A percentile compares a stretch with the other conserved stretches of the same genome.
Conservation (phyloP, 352 stramenopile genomes). For the Sclerospora graminicola region DNA sequence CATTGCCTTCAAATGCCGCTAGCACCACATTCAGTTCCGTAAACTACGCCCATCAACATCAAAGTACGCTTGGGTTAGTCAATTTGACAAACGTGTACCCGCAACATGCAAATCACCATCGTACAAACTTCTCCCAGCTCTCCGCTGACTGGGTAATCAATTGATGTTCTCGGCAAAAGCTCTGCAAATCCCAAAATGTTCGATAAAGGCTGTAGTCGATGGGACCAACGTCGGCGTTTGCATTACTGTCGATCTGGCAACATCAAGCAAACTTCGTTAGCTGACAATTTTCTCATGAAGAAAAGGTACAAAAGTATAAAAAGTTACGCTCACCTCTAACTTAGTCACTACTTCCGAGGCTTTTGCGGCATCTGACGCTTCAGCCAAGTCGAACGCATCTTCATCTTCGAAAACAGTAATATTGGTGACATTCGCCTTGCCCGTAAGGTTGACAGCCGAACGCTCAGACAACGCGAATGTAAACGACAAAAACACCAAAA, state of each 20-base stretch:
- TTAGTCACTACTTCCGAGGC: conserved; percentile 13
- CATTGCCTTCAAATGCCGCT: conserved; percentile 76
- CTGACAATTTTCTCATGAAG: neutral
- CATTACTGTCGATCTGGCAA: conserved; percentile 41
- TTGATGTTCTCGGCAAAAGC: conserved; percentile 73
- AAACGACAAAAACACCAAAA: conserved; percentile 81
- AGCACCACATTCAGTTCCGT: conserved; percentile 70
- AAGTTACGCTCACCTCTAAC: conserved; percentile 16
- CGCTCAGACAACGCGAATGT: conserved; percentile 78
- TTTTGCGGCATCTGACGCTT: conserved; percentile 37
- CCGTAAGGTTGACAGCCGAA: conserved; percentile 73
- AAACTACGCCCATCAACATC: conserved; percentile 27
- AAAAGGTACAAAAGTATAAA: neutral
- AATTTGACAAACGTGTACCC: too few species aligned
- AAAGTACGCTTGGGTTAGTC: neutral
- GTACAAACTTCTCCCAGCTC: conserved; percentile 80
- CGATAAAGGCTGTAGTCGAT: conserved; percentile 89
- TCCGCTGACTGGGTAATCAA: conserved; percentile 49
- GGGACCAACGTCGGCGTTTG: conserved; percentile 29
- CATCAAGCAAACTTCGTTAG: too few species aligned
- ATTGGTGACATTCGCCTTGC: conserved; percentile 74
- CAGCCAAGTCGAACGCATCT: conserved; percentile 57
- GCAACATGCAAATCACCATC: conserved; percentile 2
- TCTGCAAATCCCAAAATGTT: conserved; percentile 87
- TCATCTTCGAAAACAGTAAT: conserved; percentile 73